phyloP scores from a whole-genome alignment of 805 yeast species.

The Ogataea polymorpha region DNA sequence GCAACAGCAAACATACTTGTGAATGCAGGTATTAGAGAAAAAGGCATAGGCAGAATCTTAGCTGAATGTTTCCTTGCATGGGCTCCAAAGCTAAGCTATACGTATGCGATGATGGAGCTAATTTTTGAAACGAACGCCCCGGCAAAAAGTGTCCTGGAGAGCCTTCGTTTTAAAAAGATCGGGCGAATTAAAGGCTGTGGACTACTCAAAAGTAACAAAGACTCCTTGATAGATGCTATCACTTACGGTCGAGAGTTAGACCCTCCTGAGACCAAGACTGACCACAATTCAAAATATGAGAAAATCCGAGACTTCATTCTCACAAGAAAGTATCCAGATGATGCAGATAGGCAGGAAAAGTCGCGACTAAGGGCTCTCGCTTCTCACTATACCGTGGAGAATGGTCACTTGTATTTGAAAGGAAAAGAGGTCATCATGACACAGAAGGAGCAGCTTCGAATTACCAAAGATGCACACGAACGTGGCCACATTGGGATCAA shows the following conservation, averaged over 20 bases:
- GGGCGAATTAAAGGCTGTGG: constrained; percentile 89
- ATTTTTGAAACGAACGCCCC: constrained; percentile 87
- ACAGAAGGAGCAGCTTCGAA: constrained; percentile 67
- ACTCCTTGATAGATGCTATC: constrained; percentile 75
- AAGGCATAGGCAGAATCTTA: constrained; percentile 84
- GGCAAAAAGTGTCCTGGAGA: constrained; percentile 75
- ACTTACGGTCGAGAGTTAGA: constrained; percentile 81
- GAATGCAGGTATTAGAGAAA: constrained; percentile 88
- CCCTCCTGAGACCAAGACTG: constrained; percentile 39
- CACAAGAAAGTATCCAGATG: constrained; percentile 83
- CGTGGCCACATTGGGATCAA: constrained; percentile 81
- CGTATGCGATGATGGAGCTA: constrained; percentile 77
- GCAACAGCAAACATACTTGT: constrained; percentile 87
- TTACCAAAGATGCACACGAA: constrained; percentile 69
- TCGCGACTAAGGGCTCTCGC: constrained; percentile 81
- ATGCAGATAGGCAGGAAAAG: constrained; percentile 78
- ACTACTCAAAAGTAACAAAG: constrained; percentile 75
- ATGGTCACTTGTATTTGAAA: constrained; percentile 72
- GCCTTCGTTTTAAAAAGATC: constrained; percentile 68
- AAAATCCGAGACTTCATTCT: constrained; percentile 73
- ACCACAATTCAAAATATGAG: constrained; percentile 55
- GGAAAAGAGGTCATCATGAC: constrained; percentile 83
- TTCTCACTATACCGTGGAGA: constrained; percentile 66
- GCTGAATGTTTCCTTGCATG: constrained; percentile 84
- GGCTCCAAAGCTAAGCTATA: constrained; percentile 88